phyloP scores from a whole-genome alignment of 1,139 yeast genomes.

The Tardiomyces digboiensis region DNA sequence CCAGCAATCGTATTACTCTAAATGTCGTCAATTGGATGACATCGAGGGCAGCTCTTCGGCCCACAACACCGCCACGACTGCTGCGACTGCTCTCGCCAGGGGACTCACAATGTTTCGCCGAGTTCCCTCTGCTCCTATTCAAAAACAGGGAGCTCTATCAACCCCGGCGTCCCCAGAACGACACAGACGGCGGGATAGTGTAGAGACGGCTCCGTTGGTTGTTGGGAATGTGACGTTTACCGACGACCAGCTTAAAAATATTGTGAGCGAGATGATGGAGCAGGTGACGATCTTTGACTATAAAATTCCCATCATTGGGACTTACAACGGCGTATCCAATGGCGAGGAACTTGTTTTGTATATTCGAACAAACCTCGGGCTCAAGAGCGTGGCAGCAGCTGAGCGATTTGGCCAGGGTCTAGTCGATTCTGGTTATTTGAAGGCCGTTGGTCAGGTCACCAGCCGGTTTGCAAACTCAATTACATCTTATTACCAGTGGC shows the following conservation, averaged over 20 bases:
- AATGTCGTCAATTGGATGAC: slow-evolving; percentile 65
- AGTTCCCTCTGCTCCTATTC: not conserved
- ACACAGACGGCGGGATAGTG: slow-evolving; percentile 3
- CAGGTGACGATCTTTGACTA: slow-evolving; percentile 34
- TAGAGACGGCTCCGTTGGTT: slow-evolving; percentile 17
- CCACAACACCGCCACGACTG: not conserved
- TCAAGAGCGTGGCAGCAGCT: slow-evolving; percentile 45
- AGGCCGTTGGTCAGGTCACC: slow-evolving; percentile 45
- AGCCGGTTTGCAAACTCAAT: slow-evolving; percentile 60
- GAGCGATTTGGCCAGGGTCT: slow-evolving; percentile 71
- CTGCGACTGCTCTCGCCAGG: not conserved
- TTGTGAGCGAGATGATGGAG: slow-evolving; percentile 32
- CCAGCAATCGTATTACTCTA: slow-evolving; percentile 59
- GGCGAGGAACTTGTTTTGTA: slow-evolving; percentile 53
- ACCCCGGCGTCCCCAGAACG: not conserved
- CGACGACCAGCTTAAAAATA: slow-evolving; percentile 28
- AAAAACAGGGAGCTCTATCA: not conserved
- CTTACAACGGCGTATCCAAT: slow-evolving; percentile 48
- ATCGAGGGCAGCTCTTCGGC: slow-evolving; percentile 2
- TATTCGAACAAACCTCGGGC: slow-evolving; percentile 34
- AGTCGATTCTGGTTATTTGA: slow-evolving; percentile 48
- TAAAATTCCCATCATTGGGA: slow-evolving; percentile 50
- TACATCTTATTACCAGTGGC: slow-evolving; percentile 70
- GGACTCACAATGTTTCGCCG: not conserved
- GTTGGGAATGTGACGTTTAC: slow-evolving; percentile 29